Conservation (phyloP, 768 basidiomycete genomes). For the Leccinum boreale region DNA sequence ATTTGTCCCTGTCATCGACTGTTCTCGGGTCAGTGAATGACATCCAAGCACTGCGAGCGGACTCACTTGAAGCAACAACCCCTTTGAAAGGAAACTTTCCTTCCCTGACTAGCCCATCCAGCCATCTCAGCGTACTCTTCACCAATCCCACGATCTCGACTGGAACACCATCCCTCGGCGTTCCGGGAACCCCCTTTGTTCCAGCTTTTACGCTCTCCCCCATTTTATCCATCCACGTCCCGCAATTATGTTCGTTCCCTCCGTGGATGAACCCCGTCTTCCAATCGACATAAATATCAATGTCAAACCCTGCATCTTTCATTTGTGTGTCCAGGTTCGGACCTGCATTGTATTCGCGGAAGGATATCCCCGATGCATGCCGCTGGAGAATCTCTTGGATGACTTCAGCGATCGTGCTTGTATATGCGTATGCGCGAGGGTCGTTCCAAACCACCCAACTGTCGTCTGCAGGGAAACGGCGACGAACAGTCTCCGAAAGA, state of each 20-base stretch:
- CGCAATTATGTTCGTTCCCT: constrained; percentile 83
- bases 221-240: constrained; percentile 99
- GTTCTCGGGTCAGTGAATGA: neutral
- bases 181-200: constrained; percentile 93
- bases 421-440: constrained; percentile 73
- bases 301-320: constrained; percentile 88
- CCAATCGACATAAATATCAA: constrained; percentile 96
- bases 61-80: constrained; percentile 74
- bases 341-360: constrained; percentile 96
- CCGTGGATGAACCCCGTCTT: constrained; percentile 85
- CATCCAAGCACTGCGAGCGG: neutral
- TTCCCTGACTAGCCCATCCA: constrained; percentile 58
- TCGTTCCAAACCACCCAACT: constrained; percentile 94
- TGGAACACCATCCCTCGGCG: constrained; percentile 93
- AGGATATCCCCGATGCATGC: constrained; percentile 88
- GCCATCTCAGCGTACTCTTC: constrained; percentile 92
- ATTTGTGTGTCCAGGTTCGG: constrained; percentile 98
- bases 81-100: constrained; percentile 89
- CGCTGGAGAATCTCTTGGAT: constrained; percentile 96
- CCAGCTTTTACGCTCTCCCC: constrained; percentile 90
- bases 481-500: constrained; percentile 76
- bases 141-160: constrained; percentile 92
- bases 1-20: constrained; percentile 68
- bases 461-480: constrained; percentile 95
- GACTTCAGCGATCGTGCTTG: constrained; percentile 86